phyloP scores from a whole-genome alignment of 2,329 filamentous ascomycete species.

The Colletotrichum plurivorum region DNA sequence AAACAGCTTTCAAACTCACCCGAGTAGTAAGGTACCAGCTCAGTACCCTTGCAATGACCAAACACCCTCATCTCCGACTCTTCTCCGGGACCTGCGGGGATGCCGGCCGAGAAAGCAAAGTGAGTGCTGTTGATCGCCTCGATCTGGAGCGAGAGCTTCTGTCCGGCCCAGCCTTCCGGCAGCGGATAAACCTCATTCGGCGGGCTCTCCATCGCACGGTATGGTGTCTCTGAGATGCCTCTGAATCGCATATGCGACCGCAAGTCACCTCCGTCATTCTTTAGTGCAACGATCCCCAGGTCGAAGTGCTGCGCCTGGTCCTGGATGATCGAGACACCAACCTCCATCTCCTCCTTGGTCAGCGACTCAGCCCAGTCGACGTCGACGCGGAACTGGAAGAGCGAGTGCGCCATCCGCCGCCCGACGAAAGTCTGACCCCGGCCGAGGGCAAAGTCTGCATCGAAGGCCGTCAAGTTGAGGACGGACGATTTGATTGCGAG shows the following conservation, averaged over 20 bases:
- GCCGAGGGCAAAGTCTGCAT: constrained; percentile 55
- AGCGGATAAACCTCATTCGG: constrained; percentile 24
- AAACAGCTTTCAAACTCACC: constrained; percentile 13
- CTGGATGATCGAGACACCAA: constrained; percentile 67
- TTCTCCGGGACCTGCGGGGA: not conserved
- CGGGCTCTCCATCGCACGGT: constrained; percentile 16
- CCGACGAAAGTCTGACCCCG: constrained; percentile 62
- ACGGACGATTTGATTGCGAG: constrained; percentile 63
- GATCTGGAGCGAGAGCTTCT: constrained; percentile 30
- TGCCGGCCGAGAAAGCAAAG: constrained; percentile 32
- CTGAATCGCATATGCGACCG: constrained; percentile 39
- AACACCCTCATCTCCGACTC: constrained; percentile 21
- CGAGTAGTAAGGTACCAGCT: constrained; percentile 41
- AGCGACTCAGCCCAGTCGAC: constrained; percentile 57
- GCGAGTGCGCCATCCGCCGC: constrained; percentile 67
- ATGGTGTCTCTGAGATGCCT: constrained; percentile 39
- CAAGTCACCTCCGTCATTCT: not conserved
- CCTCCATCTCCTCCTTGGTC: constrained; percentile 58
- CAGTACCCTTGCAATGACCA: constrained; percentile 35
- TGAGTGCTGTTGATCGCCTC: constrained; percentile 39
- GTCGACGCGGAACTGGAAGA: constrained; percentile 66
- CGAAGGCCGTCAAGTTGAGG: constrained; percentile 68
- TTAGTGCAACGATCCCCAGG: constrained; percentile 56
- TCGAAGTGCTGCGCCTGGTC: constrained; percentile 68
- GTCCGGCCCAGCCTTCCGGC: constrained; percentile 24